These are phyloP conservation scores for Colletotrichum orbiculare DNA, from an alignment of 2,329 filamentous ascomycete species.

Conservation along the genomic window DNA sequence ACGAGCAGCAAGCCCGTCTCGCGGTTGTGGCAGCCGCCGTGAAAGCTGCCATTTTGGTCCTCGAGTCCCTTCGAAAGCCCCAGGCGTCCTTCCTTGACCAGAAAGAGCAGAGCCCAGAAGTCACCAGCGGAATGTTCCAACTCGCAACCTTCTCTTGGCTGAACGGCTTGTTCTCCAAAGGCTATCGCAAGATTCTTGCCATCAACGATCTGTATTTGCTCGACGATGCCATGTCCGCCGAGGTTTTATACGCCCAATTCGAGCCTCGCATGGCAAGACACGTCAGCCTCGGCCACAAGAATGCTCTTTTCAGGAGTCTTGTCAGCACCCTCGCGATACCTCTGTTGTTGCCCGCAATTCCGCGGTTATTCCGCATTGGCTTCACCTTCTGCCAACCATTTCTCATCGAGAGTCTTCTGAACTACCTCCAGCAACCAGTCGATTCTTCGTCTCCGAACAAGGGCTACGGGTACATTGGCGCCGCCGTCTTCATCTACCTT, in stretches of 20 bases:
- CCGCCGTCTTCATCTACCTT: conserved; percentile 51
- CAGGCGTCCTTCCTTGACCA: not conserved
- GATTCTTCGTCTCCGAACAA: conserved; percentile 37
- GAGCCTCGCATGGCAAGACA: conserved; percentile 24
- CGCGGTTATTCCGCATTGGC: conserved; percentile 43
- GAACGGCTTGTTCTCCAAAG: conserved; percentile 46
- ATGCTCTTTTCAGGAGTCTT: conserved; percentile 44
- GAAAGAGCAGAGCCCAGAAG: conserved; percentile 52
- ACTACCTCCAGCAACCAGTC: conserved; percentile 42
- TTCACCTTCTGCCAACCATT: conserved; percentile 55
- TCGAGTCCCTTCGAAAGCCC: conserved; percentile 40
- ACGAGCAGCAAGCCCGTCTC: conserved; percentile 10
- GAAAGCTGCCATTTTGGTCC: conserved; percentile 38
- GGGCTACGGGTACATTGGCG: conserved; percentile 57
- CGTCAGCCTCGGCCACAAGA: conserved; percentile 24
- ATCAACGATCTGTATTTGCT: conserved; percentile 44
- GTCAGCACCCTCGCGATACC: conserved; percentile 44
- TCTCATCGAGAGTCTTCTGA: conserved; percentile 47
- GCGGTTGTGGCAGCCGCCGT: conserved; percentile 37
- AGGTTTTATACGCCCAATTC: conserved; percentile 17
- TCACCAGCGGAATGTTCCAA: conserved; percentile 45
- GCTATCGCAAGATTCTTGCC: conserved; percentile 44
- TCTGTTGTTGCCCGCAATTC: conserved; percentile 48
- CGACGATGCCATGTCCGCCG: conserved; percentile 19
- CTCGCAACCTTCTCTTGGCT: conserved; percentile 49